These are phyloP conservation scores for Cercophora scortea DNA, from an alignment of 495 filamentous ascomycete genomes.

Conservation along the genomic window DNA sequence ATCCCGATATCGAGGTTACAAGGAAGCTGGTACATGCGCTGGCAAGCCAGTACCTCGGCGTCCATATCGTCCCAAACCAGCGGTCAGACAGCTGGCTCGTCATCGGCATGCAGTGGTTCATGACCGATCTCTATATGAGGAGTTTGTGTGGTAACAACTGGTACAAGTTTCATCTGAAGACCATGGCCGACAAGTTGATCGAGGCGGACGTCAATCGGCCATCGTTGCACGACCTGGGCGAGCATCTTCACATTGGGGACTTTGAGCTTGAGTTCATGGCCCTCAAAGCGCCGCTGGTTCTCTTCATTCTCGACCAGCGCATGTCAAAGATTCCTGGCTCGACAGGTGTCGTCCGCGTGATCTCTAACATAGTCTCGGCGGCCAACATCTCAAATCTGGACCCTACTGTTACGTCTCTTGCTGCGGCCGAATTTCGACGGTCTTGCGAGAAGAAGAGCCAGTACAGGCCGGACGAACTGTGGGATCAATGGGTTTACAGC, in stretches of 20 bases:
- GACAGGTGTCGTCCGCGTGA: conserved; percentile 74
- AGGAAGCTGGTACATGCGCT: conserved; percentile 72
- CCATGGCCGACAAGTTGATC: conserved; percentile 69
- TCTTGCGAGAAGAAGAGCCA: conserved; percentile 82
- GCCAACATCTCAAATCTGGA: conserved; percentile 70
- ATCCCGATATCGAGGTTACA: conserved; percentile 70
- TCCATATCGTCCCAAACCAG: conserved; percentile 75
- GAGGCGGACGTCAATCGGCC: conserved; percentile 76
- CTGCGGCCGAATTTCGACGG: conserved; percentile 64
- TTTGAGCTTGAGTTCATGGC: conserved; percentile 82
- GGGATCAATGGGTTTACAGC: conserved; percentile 84
- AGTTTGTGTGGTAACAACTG: conserved; percentile 89
- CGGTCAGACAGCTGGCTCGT: conserved; percentile 86
- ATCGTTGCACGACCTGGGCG: conserved; percentile 72
- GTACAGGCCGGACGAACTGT: conserved; percentile 76
- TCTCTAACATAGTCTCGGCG: conserved; percentile 71
- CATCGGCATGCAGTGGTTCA: conserved; percentile 83
- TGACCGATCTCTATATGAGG: conserved; percentile 86
- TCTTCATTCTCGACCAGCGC: conserved; percentile 88
- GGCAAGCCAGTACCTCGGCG: conserved; percentile 89
- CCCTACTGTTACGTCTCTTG: conserved; percentile 62
- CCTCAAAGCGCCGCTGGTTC: conserved; percentile 82
- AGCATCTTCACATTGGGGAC: conserved; percentile 67
- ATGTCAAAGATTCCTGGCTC: conserved; percentile 80
- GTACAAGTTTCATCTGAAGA: conserved; percentile 85